Percentiles rank a stretch among this genome's conserved stretches.
These are phyloP conservation scores for Teunomyces atbi DNA, from an alignment of 805 yeast genomes.

Conservation along the genomic window DNA sequence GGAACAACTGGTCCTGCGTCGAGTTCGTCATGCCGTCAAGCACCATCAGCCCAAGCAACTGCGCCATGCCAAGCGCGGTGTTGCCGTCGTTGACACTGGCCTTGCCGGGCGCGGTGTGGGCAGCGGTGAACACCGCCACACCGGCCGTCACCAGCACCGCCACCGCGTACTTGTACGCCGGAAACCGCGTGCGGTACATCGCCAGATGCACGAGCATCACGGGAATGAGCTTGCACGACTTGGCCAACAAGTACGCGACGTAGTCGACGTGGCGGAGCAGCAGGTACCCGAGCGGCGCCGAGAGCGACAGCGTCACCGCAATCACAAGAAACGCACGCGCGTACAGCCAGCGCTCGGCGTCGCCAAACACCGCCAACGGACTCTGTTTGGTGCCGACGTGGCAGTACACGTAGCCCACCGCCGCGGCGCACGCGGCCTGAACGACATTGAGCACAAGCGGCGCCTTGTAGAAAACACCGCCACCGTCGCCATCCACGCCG, in stretches of 20 bases:
- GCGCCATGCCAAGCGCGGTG: slow-evolving; percentile 54
- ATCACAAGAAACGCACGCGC: slow-evolving; percentile 47
- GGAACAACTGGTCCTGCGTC: slow-evolving; percentile 84
- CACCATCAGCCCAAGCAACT: slow-evolving; percentile 61
- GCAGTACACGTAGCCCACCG: slow-evolving; percentile 65
- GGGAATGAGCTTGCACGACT: slow-evolving; percentile 91
- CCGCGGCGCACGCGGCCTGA: slow-evolving; percentile 72
- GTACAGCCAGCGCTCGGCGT: slow-evolving; percentile 24
- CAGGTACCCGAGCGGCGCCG: slow-evolving; percentile 80
- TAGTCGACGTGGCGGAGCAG: slow-evolving; percentile 83
- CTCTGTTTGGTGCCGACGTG: slow-evolving; percentile 28
- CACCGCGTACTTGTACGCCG: slow-evolving; percentile 72
- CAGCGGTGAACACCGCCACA: slow-evolving; percentile 71
- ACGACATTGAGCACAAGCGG: slow-evolving; percentile 75
- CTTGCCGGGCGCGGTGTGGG: slow-evolving; percentile 21
- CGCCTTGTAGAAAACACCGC: slow-evolving; percentile 56
- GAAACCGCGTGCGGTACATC: slow-evolving; percentile 68
- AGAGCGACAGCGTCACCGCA: slow-evolving; percentile 71
- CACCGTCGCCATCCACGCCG: slow-evolving; percentile 43
- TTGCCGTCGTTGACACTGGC: slow-evolving; percentile 40
- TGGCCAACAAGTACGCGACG: slow-evolving; percentile 79
- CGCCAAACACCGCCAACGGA: slow-evolving; percentile 33
- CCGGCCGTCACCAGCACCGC: slow-evolving; percentile 81
- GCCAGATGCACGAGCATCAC: slow-evolving; percentile 82
- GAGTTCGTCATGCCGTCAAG: slow-evolving; percentile 93